These are phyloP conservation scores for Ochromonas danica DNA, from an alignment of 108 stramenopile species.

Conservation along the genomic window DNA sequence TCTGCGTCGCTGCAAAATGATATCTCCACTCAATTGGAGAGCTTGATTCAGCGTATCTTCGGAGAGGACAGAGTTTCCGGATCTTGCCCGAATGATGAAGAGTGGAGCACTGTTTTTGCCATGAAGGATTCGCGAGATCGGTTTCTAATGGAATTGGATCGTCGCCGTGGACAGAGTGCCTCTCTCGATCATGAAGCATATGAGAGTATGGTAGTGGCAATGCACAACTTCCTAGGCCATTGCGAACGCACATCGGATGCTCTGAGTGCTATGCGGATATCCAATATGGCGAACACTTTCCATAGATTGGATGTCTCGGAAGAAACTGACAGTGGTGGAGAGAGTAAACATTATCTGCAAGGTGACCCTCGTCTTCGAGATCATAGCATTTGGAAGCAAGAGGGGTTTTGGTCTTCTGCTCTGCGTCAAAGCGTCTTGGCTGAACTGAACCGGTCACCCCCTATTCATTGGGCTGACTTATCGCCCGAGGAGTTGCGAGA, in stretches of 20 bases:
- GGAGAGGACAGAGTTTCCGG: too few relatives aligned
- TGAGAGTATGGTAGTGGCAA: not conserved
- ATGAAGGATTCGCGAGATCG: not conserved
- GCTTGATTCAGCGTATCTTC: too few relatives aligned
- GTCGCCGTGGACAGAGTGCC: not conserved
- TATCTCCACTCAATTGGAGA: too few relatives aligned
- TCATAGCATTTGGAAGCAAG: constrained; percentile 2
- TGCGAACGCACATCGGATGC: not conserved
- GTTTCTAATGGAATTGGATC: not conserved
- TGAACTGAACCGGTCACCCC: not conserved
- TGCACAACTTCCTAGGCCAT: not conserved
- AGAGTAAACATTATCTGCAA: not conserved
- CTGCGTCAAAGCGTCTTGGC: not conserved
- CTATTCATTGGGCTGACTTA: not conserved
- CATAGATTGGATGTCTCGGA: not conserved
- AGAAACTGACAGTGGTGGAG: not conserved
- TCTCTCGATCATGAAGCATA: not conserved
- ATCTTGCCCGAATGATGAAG: too few relatives aligned
- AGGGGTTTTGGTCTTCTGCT: not conserved
- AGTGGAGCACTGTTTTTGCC: not conserved
- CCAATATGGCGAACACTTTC: constrained; percentile 17
- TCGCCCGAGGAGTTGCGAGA: constrained; percentile 11
- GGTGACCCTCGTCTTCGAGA: not conserved
- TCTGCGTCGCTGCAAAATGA: too few relatives aligned
- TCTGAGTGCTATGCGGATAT: not conserved